phyloP scores from a whole-genome alignment of 176 grass and related monocot genomes.

The Lolium multiflorum region DNA sequence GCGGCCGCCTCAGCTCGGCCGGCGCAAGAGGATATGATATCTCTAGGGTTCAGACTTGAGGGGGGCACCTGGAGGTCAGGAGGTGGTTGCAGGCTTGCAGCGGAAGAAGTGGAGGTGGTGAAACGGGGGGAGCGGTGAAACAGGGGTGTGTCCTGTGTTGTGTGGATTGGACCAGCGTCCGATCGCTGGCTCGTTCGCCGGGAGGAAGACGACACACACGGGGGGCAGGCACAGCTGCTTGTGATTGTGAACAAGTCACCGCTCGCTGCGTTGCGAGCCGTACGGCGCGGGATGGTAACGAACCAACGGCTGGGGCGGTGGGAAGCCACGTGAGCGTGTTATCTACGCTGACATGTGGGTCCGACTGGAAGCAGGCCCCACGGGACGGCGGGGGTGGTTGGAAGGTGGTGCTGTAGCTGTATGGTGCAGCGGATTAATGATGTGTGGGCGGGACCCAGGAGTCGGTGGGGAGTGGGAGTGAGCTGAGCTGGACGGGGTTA shows the following conservation, averaged over 20 bases:
- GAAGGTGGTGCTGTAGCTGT: neutral
- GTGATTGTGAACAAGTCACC: neutral
- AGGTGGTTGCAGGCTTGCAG: neutral
- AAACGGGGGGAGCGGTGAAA: neutral
- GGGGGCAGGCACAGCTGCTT: neutral
- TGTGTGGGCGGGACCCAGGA: neutral
- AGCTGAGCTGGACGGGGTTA: conserved; percentile 46
- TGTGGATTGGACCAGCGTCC: conserved; percentile 23
- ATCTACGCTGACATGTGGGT: neutral
- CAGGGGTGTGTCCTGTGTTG: neutral
- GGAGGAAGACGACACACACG: conserved; percentile 38
- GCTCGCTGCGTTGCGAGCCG: neutral
- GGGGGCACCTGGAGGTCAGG: neutral
- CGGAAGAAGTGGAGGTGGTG: neutral
- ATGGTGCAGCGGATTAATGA: neutral
- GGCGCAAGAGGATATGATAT: neutral
- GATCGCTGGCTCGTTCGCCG: conserved; percentile 25
- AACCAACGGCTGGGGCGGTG: neutral
- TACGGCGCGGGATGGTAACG: conserved; percentile 3
- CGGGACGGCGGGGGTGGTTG: neutral
- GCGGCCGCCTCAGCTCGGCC: neutral
- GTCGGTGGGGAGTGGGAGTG: conserved; percentile 6
- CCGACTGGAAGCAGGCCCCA: neutral
- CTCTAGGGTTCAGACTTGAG: neutral
- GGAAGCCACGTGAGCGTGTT: neutral